These are phyloP conservation scores for Penicillium canariense DNA, from an alignment of 495 filamentous ascomycete genomes.

Conservation along the genomic window DNA sequence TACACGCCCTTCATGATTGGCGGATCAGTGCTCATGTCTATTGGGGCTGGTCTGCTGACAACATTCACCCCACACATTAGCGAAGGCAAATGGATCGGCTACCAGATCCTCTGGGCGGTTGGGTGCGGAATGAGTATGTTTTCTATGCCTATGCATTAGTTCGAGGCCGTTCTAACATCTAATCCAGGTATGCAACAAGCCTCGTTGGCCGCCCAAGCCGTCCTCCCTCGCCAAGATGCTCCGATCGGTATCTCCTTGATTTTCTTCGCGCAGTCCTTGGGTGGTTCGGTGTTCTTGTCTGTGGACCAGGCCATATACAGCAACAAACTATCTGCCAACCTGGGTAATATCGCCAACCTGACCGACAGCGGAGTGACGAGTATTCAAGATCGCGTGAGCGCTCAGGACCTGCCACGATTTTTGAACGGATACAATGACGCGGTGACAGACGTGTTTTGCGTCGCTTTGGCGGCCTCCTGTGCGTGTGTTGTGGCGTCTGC, in stretches of 20 bases:
- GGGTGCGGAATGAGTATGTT: background rate
- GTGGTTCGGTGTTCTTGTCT: background rate
- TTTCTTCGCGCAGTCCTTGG: background rate
- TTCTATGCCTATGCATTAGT: no score
- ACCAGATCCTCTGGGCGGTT: background rate
- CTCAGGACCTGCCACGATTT: no score
- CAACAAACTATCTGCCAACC: background rate
- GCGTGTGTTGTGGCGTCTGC: no score
- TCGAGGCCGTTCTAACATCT: no score
- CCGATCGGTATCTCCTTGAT: background rate
- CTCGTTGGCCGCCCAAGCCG: background rate
- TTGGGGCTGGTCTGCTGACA: background rate
- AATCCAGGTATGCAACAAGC: background rate
- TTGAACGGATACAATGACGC: no score
- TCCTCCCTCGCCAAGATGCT: background rate
- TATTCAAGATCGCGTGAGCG: no score
- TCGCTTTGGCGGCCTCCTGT: no score
- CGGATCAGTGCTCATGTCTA: background rate
- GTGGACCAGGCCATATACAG: background rate
- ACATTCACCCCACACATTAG: background rate
- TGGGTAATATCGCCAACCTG: no score
- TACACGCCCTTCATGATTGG: background rate
- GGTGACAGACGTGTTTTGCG: no score
- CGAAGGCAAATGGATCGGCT: background rate
- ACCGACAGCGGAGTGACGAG: no score